Conservation (phyloP, 176 grass and related monocot genomes). For the Phyllostachys edulis region DNA sequence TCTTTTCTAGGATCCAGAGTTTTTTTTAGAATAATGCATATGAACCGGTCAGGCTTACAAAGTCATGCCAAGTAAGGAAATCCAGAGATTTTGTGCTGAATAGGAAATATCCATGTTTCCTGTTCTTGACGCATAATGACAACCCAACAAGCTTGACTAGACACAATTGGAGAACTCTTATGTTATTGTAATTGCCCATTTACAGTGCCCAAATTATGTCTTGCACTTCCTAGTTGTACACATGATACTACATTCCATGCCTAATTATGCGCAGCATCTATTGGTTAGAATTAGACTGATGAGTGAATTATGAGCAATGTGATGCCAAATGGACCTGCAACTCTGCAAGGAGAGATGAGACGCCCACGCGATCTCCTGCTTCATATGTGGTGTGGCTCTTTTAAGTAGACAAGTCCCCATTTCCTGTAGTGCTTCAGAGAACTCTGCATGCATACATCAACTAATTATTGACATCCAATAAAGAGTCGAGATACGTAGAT, state of each 20-base stretch:
- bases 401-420: conserved; percentile 91
- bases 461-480: conserved; percentile 8
- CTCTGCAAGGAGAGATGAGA: conserved; percentile 91
- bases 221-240: neutral
- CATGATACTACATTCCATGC: too few relatives aligned
- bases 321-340: conserved; percentile 53
- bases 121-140: neutral
- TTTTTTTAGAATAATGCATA: neutral
- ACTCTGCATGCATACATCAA: conserved; percentile 56
- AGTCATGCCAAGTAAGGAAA: neutral
- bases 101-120: neutral
- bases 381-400: conserved; percentile 79
- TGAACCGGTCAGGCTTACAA: neutral
- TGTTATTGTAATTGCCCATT: neutral
- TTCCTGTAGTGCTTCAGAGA: conserved; percentile 90
- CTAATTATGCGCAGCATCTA: neutral
- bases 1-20: neutral
- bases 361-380: conserved; percentile 95
- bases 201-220: neutral
- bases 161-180: neutral
- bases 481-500: neutral
- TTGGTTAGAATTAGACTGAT: neutral
- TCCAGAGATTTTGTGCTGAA: neutral
- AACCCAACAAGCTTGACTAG: neutral
- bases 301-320: neutral